Percentiles rank a stretch among this genome's conserved stretches.
These are phyloP conservation scores for Mastigamoeba balamuthi DNA, from an alignment of 78 protist species.

Conservation along the genomic window DNA sequence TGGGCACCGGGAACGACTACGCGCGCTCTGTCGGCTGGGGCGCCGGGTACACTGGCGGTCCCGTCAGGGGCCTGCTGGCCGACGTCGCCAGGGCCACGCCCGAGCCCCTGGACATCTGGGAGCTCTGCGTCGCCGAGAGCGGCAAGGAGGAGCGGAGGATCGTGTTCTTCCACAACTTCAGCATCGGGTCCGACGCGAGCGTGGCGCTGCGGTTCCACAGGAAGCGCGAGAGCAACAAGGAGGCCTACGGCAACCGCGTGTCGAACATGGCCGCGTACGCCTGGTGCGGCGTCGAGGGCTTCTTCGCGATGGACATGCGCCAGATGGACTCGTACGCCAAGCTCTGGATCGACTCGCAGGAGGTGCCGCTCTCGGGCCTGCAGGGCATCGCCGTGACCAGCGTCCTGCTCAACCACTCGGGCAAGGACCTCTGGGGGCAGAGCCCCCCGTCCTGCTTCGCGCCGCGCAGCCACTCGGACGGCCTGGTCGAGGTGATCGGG, in stretches of 20 bases:
- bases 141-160: not conserved
- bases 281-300: conserved; percentile 26
- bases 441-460: not conserved
- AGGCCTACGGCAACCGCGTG: conserved; percentile 25
- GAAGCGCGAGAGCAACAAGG: conserved; percentile 35
- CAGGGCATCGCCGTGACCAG: not conserved
- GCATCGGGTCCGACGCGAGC: conserved; percentile 64
- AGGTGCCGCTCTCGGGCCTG: not conserved
- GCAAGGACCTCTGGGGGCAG: not conserved
- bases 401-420: not conserved
- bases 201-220: conserved; percentile 55
- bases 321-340: not conserved
- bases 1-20: conserved; percentile 88
- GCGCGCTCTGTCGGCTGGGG: conserved; percentile 79
- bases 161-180: conserved; percentile 47
- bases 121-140: too few relatives aligned
- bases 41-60: conserved; percentile 53
- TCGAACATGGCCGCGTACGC: conserved; percentile 40
- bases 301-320: conserved; percentile 15
- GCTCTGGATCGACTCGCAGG: not conserved
- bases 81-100: conserved; percentile 62
- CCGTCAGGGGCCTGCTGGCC: conserved; percentile 48
- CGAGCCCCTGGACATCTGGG: conserved; percentile 37
- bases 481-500: conserved; percentile 27
- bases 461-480: not conserved